phyloP scores from a whole-genome alignment of 108 stramenopile species.

The Mayamaea pseudoterrestris region DNA sequence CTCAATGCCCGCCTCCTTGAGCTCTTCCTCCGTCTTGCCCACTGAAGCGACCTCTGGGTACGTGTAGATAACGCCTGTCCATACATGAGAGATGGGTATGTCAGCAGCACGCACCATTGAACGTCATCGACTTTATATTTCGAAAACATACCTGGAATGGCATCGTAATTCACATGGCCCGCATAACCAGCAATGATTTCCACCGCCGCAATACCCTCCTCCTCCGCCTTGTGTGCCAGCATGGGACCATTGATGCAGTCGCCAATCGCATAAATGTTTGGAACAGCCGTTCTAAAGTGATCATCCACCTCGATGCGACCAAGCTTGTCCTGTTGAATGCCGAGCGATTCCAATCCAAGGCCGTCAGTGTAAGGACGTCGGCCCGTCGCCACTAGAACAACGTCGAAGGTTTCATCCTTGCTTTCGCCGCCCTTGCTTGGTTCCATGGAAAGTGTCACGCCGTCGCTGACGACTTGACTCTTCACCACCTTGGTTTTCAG shows the following conservation, averaged over 20 bases:
- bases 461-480: conserved; percentile 73
- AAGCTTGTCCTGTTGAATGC: conserved; percentile 89
- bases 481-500: conserved; percentile 91
- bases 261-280: conserved; percentile 92
- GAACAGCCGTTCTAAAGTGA: conserved; percentile 92
- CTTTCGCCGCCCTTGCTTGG: conserved; percentile 77
- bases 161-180: conserved; percentile 99
- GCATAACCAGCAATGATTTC: conserved; percentile 96
- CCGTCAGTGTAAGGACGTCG: conserved; percentile 98
- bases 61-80: conserved; percentile 91
- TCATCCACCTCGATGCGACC: conserved; percentile 95
- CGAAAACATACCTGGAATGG: conserved; percentile 75
- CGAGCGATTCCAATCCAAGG: conserved; percentile 90
- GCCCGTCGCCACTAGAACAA: conserved; percentile 97
- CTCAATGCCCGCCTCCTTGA: conserved; percentile 87
- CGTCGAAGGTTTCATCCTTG: conserved; percentile 66
- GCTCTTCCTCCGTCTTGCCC: conserved; percentile 98
- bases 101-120: background rate
- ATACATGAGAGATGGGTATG: background rate
- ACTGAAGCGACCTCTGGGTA: conserved; percentile 98
- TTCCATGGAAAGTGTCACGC: conserved; percentile 88
- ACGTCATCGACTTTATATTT: background rate
- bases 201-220: conserved; percentile 96
- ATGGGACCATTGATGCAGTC: conserved; percentile 99
- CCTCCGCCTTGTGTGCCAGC: conserved; percentile 99